Base-by-base conservation (phyloP, 352 stramenopile species). In the Blastocystis sp. region DNA sequence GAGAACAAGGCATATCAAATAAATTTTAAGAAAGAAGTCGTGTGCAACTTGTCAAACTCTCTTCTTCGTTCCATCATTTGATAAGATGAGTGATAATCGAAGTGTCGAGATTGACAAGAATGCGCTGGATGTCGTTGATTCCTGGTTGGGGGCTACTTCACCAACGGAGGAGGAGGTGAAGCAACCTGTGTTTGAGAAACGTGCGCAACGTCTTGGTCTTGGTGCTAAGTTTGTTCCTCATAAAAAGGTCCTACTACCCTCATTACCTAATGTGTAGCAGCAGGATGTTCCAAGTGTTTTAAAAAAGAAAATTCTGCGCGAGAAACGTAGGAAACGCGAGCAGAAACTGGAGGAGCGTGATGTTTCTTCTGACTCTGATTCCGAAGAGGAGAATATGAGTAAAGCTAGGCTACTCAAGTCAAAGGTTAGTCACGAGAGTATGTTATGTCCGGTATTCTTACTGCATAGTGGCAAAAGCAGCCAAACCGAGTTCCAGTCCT, bases 181-280 rank as follows among this genome's bases (percentile, higher is more conserved):
- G 20, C 73, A 85, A 65, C 73, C 73, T 26, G 30, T 55, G 8
- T 85, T 85, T 68, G 73, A 85, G 34, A 18, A 37, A 41, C 43
- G 73, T 56, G 73, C 73, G 47, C 73, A 65, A n/a, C 18, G 73
- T 45, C 39, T 85, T 16, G 73, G 73, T 3, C 41, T 85, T 7
- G 73, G 73, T 34, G 73, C 73, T 13, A 85, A 85, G 30, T 85
- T 54, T 43, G 73, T 85, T 47, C 73, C 73, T n/a, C 73, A 85
- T 47, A 85, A 85, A 37, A 66, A 45, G 39, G 73, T 85, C 20
- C 9, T 20, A 4, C 4, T 16, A 16, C 30, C 3, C 1, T 54
- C 2, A 41, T 18, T 66, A 26, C 3, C 8, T 68, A 26, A 68
- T 20, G 2, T 0, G 16, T 43, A 85, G 73, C 18, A 85, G 26